Conservation (phyloP, 768 basidiomycete genomes). For the Kwoniella sp. region DNA sequence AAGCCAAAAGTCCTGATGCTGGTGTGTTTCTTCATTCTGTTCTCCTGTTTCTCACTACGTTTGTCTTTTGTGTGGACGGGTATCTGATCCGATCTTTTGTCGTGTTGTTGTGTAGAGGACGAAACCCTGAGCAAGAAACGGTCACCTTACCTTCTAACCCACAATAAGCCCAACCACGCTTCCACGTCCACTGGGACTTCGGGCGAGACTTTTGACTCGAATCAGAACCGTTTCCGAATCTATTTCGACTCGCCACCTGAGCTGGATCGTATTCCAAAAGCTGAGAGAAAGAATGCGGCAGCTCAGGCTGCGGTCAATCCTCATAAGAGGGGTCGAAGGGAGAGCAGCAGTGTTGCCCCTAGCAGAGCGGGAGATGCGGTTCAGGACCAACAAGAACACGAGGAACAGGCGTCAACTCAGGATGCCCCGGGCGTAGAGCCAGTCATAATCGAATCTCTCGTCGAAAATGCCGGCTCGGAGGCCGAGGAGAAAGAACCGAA, state of each 20-base stretch:
- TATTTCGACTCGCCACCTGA: slow-evolving; percentile 58
- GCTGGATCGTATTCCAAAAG: slow-evolving; percentile 48
- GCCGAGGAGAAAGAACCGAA: slow-evolving; percentile 3
- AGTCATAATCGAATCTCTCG: slow-evolving; percentile 4
- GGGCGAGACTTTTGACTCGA: slow-evolving; percentile 35
- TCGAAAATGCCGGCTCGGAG: slow-evolving; percentile 11
- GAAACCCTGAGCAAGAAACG: slow-evolving; percentile 49
- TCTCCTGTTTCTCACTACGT: neutral
- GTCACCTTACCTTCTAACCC: slow-evolving; percentile 37
- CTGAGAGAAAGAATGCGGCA: slow-evolving; percentile 9
- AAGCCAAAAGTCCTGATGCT: slow-evolving; percentile 53
- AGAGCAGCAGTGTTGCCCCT: slow-evolving; percentile 45
- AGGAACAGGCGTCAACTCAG: neutral
- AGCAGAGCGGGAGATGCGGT: slow-evolving; percentile 15
- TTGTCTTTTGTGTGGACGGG: slow-evolving; percentile 4
- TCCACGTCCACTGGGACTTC: slow-evolving; percentile 12
- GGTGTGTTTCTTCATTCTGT: slow-evolving; percentile 39
- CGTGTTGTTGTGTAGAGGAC: slow-evolving; percentile 22
- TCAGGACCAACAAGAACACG: slow-evolving; percentile 13
- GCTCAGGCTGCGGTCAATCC: slow-evolving; percentile 17
- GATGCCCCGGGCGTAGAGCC: slow-evolving; percentile 6
- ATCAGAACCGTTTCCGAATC: slow-evolving; percentile 57
- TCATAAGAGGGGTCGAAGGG: slow-evolving; percentile 39
- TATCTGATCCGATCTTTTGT: neutral
- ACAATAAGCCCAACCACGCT: slow-evolving; percentile 40